These are phyloP conservation scores for Quercus ilex DNA, from an alignment of 306 rosid genomes.

Conservation along the genomic window DNA sequence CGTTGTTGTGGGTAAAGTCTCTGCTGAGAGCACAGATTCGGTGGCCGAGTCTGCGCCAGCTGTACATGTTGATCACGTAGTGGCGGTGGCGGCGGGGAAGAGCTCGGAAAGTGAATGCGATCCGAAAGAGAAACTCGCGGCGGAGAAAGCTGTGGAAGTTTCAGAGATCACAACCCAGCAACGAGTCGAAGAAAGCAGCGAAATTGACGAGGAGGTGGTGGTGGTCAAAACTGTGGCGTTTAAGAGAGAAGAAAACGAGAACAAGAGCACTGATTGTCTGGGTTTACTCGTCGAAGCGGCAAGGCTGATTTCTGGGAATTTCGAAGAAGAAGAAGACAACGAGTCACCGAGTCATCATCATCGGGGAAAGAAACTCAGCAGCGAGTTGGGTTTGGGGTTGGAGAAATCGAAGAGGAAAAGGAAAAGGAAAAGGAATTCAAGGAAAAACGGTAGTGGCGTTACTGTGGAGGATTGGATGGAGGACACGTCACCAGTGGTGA, in stretches of 20 bases:
- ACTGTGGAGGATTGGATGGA: conserved; percentile 28
- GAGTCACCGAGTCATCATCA: too few species aligned
- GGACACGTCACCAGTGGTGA: conserved; percentile 42
- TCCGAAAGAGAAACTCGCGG: not conserved
- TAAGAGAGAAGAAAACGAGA: not conserved
- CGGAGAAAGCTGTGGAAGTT: conserved; percentile 10
- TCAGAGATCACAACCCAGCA: not conserved
- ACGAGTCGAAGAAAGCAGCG: conserved; percentile 8
- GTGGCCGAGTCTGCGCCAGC: not conserved
- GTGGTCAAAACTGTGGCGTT: conserved; percentile 21
- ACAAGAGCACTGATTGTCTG: conserved; percentile 17
- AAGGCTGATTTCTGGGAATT: conserved; percentile 21
- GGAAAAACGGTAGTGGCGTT: conserved; percentile 1
- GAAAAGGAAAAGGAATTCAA: conserved; percentile 1
- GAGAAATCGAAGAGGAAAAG: conserved; percentile 1
- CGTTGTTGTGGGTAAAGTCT: not conserved
- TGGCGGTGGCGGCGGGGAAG: not conserved
- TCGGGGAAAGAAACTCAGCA: not conserved
- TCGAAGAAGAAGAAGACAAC: not conserved
- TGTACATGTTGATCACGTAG: not conserved
- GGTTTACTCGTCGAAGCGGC: conserved; percentile 53
- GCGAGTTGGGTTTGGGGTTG: not conserved
- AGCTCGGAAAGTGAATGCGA: not conserved
- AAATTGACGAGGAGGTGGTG: not conserved
- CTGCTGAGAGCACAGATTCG: not conserved